Conservation (phyloP, 331 rosid genomes). For the Dryas integrifolia region DNA sequence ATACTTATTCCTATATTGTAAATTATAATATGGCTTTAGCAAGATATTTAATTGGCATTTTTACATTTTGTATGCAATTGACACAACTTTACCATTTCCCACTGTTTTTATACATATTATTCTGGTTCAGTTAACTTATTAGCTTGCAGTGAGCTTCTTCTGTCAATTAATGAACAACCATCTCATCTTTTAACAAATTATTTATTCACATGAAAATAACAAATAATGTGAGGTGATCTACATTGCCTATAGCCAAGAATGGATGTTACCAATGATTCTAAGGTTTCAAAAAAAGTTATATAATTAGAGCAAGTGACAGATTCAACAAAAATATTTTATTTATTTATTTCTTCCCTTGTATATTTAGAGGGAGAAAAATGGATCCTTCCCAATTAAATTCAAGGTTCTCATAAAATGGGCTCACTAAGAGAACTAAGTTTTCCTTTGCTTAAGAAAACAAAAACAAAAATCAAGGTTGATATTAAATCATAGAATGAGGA, state of each 20-base stretch:
- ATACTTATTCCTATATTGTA: neutral
- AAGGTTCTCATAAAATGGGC: neutral
- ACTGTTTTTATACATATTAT: constrained; percentile 2
- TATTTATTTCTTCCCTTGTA: neutral
- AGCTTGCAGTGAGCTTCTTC: no score
- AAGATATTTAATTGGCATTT: neutral
- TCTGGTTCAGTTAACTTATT: neutral
- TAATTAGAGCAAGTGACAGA: neutral
- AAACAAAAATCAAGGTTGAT: neutral
- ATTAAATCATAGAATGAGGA: neutral
- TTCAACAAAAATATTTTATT: neutral
- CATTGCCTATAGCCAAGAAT: neutral
- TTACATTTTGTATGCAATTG: neutral
- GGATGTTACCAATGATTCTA: neutral
- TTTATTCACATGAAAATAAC: neutral
- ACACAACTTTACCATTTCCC: neutral
- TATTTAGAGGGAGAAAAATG: neutral
- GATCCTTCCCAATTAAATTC: neutral
- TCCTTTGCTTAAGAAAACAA: neutral
- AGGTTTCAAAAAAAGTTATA: neutral
- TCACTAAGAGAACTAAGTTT: neutral
- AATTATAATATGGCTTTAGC: neutral
- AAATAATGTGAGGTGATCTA: neutral
- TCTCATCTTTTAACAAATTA: no score
- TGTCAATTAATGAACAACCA: no score